A percentile compares a stretch with the other conserved stretches of the same genome.
Evolutionary conservation across 2,329 filamentous ascomycete genomes (phyloP).

Genomic region (Calonectria pteridis): DNA sequence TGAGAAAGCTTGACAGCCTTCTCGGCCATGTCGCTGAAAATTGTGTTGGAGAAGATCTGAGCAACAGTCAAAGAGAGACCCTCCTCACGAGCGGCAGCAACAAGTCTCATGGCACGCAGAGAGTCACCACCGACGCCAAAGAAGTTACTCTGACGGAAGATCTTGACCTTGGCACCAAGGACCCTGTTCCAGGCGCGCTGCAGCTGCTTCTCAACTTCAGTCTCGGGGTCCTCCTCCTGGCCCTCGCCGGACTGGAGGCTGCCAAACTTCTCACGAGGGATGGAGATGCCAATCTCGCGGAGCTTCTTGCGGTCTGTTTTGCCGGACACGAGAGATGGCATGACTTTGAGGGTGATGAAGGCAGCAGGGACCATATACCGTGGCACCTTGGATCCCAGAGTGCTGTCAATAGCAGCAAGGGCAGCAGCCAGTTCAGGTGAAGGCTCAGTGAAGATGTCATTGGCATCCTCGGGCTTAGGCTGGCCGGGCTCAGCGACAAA

Average conservation of each 20-base stretch:
- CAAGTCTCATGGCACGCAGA: constrained; percentile 64
- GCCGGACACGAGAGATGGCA: constrained; percentile 40
- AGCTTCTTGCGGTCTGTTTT: constrained; percentile 42
- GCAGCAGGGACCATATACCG: constrained; percentile 42
- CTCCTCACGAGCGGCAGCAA: constrained; percentile 55
- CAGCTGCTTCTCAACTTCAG: constrained; percentile 53
- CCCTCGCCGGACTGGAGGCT: constrained; percentile 39
- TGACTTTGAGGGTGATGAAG: constrained; percentile 39
- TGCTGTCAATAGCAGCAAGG: constrained; percentile 47
- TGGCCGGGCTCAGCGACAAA: constrained; percentile 36
- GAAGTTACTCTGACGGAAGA: constrained; percentile 58
- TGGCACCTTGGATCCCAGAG: constrained; percentile 44
- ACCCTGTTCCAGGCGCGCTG: constrained; percentile 54
- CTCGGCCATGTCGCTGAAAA: constrained; percentile 58
- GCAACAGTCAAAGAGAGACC: constrained; percentile 58
- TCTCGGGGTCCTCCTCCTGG: constrained; percentile 51
- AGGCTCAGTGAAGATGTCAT: constrained; percentile 37
- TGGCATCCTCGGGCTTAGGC: constrained; percentile 26
- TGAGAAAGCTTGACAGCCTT: constrained; percentile 41
- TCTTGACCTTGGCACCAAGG: constrained; percentile 50
- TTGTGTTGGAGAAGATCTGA: constrained; percentile 59
- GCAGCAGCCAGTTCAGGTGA: constrained; percentile 49
- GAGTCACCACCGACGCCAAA: constrained; percentile 65
- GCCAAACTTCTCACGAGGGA: constrained; percentile 56
- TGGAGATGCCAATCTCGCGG: constrained; percentile 55